These are phyloP conservation scores for Lentinula detonsa DNA, from an alignment of 768 basidiomycete genomes.

Conservation along the genomic window DNA sequence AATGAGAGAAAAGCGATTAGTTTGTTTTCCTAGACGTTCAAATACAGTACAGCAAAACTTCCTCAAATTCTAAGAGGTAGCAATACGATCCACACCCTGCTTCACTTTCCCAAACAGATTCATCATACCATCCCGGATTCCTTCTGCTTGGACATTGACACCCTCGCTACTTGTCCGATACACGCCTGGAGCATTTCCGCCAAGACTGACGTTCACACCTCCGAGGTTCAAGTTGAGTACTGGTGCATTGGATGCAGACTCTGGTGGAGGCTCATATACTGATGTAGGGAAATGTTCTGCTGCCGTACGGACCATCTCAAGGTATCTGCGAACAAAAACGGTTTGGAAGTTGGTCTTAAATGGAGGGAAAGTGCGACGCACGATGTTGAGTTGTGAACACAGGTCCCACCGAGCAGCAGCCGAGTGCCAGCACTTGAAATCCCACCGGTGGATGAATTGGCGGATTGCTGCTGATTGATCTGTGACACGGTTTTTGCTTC, in stretches of 20 bases:
- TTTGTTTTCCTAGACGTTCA: neutral
- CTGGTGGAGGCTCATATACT: constrained; percentile 72
- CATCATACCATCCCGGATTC: constrained; percentile 83
- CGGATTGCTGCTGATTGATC: constrained; percentile 72
- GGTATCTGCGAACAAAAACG: constrained; percentile 45
- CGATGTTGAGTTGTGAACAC: constrained; percentile 92
- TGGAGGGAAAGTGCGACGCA: constrained; percentile 26
- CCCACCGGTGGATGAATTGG: constrained; percentile 38
- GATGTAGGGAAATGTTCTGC: constrained; percentile 54
- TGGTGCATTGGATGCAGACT: constrained; percentile 66
- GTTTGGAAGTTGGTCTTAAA: neutral
- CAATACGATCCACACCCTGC: constrained; percentile 71
- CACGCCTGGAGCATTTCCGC: constrained; percentile 81
- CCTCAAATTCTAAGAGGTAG: constrained; percentile 28
- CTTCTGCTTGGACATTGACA: constrained; percentile 76
- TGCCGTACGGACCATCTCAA: constrained; percentile 83
- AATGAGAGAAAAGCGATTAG: constrained; percentile 3
- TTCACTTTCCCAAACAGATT: constrained; percentile 86
- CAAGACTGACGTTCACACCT: constrained; percentile 88
- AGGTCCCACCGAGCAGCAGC: constrained; percentile 88
- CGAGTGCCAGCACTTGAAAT: constrained; percentile 59
- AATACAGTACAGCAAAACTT: neutral
- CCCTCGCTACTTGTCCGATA: constrained; percentile 77
- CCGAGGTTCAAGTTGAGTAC: constrained; percentile 89
- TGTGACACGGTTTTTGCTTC: constrained; percentile 83